Percentiles rank a stretch among this genome's conserved stretches.
phyloP scores from a whole-genome alignment of 768 basidiomycete genomes.

The Rhodosporidiobolus odoratus region DNA sequence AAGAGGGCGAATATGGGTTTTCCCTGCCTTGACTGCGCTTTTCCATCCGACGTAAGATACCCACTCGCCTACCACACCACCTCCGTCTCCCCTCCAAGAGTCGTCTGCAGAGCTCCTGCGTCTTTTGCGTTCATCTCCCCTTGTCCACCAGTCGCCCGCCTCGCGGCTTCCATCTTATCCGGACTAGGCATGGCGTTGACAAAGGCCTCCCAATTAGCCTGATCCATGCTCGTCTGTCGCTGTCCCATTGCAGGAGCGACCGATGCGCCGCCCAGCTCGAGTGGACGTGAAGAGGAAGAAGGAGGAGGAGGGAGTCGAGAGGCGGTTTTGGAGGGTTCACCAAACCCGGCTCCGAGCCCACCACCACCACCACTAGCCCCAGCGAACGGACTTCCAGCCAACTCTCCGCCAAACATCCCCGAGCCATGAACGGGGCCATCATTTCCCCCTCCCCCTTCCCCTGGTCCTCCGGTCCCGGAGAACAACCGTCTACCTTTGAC shows the following conservation, averaged over 20 bases:
- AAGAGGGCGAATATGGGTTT: too few relatives aligned
- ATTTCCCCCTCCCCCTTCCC: not conserved
- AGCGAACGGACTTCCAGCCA: not conserved
- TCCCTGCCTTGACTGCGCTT: too few relatives aligned
- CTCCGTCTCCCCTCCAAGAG: not conserved
- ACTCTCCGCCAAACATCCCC: constrained; percentile 22
- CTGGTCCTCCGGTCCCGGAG: not conserved
- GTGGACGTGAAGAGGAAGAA: not conserved
- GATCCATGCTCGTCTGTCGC: constrained; percentile 16
- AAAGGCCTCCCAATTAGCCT: constrained; percentile 23
- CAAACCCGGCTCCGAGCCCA: not conserved
- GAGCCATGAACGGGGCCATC: not conserved
- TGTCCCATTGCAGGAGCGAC: constrained; percentile 11
- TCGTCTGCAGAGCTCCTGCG: not conserved
- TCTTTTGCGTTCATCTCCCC: not conserved
- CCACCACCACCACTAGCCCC: not conserved
- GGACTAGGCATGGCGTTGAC: constrained; percentile 26
- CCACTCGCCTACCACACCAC: too few relatives aligned
- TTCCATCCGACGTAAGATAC: too few relatives aligned
- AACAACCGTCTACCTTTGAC: constrained; percentile 40
- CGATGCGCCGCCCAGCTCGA: not conserved
- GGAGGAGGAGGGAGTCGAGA: not conserved
- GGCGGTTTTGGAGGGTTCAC: not conserved
- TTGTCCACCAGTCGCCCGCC: not conserved
- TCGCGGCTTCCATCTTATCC: not conserved